A percentile compares a stretch with the other conserved stretches of the same genome.
These are phyloP conservation scores for Acorus calamus DNA, from an alignment of 106 monocot species.

Conservation along the genomic window DNA sequence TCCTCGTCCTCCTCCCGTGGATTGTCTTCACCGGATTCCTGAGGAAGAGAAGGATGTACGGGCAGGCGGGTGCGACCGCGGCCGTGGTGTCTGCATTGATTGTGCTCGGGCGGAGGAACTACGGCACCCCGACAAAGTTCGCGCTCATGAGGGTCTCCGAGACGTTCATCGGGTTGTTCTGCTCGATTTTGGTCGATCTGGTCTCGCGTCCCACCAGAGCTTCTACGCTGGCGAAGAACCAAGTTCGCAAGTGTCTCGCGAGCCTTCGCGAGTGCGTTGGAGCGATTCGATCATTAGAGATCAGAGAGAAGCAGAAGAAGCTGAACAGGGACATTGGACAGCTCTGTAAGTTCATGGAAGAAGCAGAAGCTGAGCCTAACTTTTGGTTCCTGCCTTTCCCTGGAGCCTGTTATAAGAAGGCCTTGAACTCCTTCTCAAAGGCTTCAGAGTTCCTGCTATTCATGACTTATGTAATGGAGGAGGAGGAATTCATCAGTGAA, in stretches of 20 bases:
- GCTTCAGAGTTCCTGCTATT: conserved; percentile 36
- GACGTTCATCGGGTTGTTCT: conserved; percentile 53
- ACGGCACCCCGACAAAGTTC: conserved; percentile 33
- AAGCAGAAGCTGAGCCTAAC: conserved; percentile 49
- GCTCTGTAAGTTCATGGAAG: conserved; percentile 25
- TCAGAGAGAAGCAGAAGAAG: conserved; percentile 25
- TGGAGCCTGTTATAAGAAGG: conserved; percentile 30
- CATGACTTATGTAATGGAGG: conserved; percentile 9
- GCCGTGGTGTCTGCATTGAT: conserved; percentile 38
- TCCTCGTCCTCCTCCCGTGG: conserved; percentile 45
- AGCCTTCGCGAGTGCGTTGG: conserved; percentile 18
- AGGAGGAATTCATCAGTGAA: conserved; percentile 10
- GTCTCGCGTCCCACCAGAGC: conserved; percentile 46
- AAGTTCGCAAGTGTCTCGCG: conserved; percentile 15
- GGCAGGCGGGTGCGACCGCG: conserved; percentile 31
- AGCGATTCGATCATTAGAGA: not conserved
- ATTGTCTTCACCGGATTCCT: conserved; percentile 51
- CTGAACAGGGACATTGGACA: conserved; percentile 13
- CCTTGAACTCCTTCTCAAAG: conserved; percentile 28
- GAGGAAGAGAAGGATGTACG: conserved; percentile 37
- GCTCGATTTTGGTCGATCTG: conserved; percentile 38
- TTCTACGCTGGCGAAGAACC: conserved; percentile 31
- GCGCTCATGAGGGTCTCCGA: conserved; percentile 43
- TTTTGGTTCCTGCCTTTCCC: conserved; percentile 59
- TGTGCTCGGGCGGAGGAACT: conserved; percentile 46